Conservation (phyloP, 371 early-diverging fungal species). For the Apophysomyces variabilis region DNA sequence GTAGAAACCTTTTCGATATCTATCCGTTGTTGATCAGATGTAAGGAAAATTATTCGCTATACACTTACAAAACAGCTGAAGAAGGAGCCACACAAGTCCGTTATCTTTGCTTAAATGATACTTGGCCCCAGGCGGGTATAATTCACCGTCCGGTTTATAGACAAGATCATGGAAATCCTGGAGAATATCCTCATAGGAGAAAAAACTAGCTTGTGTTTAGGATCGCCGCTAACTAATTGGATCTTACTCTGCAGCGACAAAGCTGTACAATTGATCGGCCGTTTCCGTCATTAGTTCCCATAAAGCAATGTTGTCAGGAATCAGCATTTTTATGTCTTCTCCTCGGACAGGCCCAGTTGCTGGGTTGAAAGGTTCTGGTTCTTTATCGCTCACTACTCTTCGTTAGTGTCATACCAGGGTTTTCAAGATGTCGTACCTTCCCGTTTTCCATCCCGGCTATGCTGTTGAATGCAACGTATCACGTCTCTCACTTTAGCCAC, state of each 20-base stretch:
- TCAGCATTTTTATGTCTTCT: conserved; percentile 63
- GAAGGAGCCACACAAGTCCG: conserved; percentile 72
- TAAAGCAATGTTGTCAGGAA: conserved; percentile 69
- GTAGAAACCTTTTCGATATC: conserved; percentile 66
- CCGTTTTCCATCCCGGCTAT: conserved; percentile 28
- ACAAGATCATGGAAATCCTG: conserved; percentile 68
- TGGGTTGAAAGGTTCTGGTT: conserved; percentile 29
- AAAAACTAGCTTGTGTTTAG: conserved; percentile 37
- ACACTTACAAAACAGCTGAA: conserved; percentile 71
- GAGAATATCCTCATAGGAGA: conserved; percentile 71
- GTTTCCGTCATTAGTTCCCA: conserved; percentile 81
- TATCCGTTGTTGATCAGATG: conserved; percentile 30
- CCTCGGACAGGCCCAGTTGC: conserved; percentile 19
- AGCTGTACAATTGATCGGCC: conserved; percentile 79
- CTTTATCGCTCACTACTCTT: conserved; percentile 18
- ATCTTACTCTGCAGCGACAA: conserved; percentile 67
- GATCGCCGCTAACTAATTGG: conserved; percentile 9
- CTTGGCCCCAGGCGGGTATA: conserved; percentile 41
- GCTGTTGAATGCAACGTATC: conserved; percentile 66
- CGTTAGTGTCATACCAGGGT: neutral
- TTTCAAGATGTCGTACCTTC: conserved; percentile 14
- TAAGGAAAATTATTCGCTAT: neutral
- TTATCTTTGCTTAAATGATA: conserved; percentile 70
- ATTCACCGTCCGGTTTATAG: conserved; percentile 56
- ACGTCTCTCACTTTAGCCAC: conserved; percentile 69